A percentile compares a stretch with the other conserved stretches of the same genome.
Conservation (phyloP, 2,329 filamentous ascomycete species). For the Fusarium concolor region DNA sequence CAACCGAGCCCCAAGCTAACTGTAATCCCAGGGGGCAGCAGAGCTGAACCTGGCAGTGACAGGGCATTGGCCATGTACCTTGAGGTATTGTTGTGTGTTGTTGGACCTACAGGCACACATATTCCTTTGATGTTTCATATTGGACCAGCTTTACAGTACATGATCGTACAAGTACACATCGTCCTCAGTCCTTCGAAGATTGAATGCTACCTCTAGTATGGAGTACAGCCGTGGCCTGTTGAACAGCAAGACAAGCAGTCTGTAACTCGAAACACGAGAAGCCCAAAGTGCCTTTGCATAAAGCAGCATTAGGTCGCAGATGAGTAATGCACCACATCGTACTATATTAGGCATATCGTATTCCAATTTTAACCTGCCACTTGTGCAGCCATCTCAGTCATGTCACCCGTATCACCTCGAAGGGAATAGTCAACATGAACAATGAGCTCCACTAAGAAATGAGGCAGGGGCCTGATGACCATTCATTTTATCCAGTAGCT, state of each 20-base stretch:
- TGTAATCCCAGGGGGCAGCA: slow-evolving; percentile 13
- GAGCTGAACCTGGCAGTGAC: slow-evolving; percentile 30
- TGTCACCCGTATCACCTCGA: background rate
- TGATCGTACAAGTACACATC: slow-evolving; percentile 3
- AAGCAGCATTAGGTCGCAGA: background rate
- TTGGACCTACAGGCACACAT: background rate
- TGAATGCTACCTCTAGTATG: background rate
- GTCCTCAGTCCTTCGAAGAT: slow-evolving; percentile 6
- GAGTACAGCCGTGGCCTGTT: background rate
- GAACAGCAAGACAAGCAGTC: background rate
- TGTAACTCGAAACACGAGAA: background rate
- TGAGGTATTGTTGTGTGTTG: slow-evolving; percentile 11
- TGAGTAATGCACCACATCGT: background rate
- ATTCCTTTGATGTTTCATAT: slow-evolving; percentile 22
- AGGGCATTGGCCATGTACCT: slow-evolving; percentile 14
- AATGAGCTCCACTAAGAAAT: slow-evolving; percentile 9
- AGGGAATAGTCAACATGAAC: background rate
- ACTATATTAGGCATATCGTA: slow-evolving; percentile 8
- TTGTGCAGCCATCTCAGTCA: slow-evolving; percentile 19
- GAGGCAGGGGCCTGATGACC: slow-evolving; percentile 18
- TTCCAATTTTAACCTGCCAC: slow-evolving; percentile 35
- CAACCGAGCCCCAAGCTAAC: slow-evolving; percentile 26
- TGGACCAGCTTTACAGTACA: slow-evolving; percentile 13
- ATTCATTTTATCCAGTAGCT: slow-evolving; percentile 14
- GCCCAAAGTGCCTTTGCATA: slow-evolving; percentile 3